phyloP scores from a whole-genome alignment of 176 grass and related monocot species.

The Lolium multiflorum region DNA sequence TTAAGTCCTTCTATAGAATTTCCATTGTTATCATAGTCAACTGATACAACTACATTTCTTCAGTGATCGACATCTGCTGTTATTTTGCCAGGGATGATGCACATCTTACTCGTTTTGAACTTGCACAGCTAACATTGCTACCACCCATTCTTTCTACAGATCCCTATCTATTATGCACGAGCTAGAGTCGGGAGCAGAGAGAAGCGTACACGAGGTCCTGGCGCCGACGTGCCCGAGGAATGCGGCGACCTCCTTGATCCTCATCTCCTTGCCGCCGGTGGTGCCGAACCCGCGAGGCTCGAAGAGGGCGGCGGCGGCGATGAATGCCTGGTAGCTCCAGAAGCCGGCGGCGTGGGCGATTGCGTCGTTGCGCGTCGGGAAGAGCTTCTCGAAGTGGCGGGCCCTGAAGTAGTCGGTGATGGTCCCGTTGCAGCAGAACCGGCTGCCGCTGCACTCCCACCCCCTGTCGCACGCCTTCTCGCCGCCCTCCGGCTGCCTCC shows the following conservation, averaged over 20 bases:
- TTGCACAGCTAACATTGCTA: conserved; percentile 36
- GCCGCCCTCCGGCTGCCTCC: conserved; percentile 12
- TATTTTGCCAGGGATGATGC: conserved; percentile 69
- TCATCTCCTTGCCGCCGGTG: conserved; percentile 68
- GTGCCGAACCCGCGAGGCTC: conserved; percentile 86
- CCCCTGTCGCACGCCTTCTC: conserved; percentile 65
- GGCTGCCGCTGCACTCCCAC: conserved; percentile 87
- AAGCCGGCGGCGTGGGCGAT: conserved; percentile 72
- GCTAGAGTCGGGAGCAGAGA: not conserved
- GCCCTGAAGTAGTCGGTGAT: conserved; percentile 81
- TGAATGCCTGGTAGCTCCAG: conserved; percentile 87
- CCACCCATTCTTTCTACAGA: not conserved
- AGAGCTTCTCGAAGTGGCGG: conserved; percentile 87
- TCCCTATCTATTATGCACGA: not conserved
- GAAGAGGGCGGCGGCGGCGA: conserved; percentile 65
- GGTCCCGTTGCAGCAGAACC: conserved; percentile 87
- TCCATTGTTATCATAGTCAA: not conserved
- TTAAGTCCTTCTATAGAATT: not conserved
- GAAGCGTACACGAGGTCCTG: conserved; percentile 62
- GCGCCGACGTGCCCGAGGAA: conserved; percentile 90
- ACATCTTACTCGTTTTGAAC: conserved; percentile 73
- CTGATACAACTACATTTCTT: not conserved
- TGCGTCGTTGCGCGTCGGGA: conserved; percentile 68
- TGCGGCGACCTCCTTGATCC: conserved; percentile 82
- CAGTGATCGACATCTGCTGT: conserved; percentile 12